Evolutionary conservation across 1,284 basidiomycete species (phyloP), one percentile per base, ranked within the genome.

Genomic region (Pseudozyma tsukubaensis): DNA sequence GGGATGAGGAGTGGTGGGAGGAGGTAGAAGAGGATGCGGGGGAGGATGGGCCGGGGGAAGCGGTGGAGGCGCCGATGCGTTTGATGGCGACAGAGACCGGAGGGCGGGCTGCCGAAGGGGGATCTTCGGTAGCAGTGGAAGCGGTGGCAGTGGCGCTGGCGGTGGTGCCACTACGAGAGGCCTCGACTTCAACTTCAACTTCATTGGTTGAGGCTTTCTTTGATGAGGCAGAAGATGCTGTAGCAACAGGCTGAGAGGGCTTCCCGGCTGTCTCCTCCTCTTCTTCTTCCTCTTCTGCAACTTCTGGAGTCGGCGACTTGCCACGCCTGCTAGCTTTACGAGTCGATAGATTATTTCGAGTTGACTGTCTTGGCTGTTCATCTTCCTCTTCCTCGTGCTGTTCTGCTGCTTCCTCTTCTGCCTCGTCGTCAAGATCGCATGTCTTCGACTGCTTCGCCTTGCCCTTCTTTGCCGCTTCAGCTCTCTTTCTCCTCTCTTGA

Each of bases 11-110:
- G 19, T 45, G 44, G 44, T 39, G 37, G 12, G 18, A 43, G 24
- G 64, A 51, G n/a, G 57, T 35, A 2, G 63, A 35, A 6, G 59
- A 48, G 35, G 48, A 24, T 10, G 43, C 13, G 24, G 24, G 5
- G 12, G 50, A 45, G 6, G 43, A 19, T 5, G 52, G 42, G 2
- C 52, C 36, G 0, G 47, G 10, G 10, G 47, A 59, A 44, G 39
- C n/a, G 16, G 57, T 48, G 52, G 29, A 45, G 19, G 44, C 18
- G 44, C 44, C 18, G 43, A 59, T 56, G 53, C 58, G 57, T 48
- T 70, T 70, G 50, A 70, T 70, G 0, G 61, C 58, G 29, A 70
- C 67, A 16, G 67, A 53, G 19, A 45, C 44, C 44, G 44, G 16
- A 24, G 44, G 18, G 11, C 44, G 44, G 11, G 49, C 43, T 45